Percentiles rank a stretch among this genome's conserved stretches.
Evolutionary conservation across 78 protist genomes (phyloP).

Genomic region (Goniomonas avonlea): DNA sequence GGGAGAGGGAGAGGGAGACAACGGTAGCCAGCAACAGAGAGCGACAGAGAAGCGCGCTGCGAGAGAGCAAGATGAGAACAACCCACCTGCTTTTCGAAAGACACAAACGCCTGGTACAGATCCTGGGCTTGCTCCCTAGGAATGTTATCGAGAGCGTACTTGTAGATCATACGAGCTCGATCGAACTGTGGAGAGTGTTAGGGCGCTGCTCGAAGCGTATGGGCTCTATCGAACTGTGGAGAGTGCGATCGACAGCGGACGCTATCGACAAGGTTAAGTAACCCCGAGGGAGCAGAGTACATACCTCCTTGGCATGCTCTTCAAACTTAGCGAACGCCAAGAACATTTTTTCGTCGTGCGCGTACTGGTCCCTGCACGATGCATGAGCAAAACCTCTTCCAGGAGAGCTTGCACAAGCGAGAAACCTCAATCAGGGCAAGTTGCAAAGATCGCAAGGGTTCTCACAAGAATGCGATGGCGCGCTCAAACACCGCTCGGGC

Average conservation of each 20-base stretch:
- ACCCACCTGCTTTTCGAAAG: conserved; percentile 84
- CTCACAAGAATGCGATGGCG: conserved; percentile 46
- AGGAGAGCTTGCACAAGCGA: too few species aligned
- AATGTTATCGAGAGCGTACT: conserved; percentile 31
- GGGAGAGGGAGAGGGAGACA: background rate
- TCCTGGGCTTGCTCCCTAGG: conserved; percentile 63
- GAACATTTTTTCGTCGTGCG: conserved; percentile 54
- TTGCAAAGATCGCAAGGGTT: too few species aligned
- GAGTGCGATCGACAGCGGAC: background rate
- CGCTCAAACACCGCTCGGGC: conserved; percentile 65
- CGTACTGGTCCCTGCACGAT: background rate
- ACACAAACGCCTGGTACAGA: conserved; percentile 54
- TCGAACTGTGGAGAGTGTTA: too few species aligned
- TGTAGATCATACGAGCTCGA: conserved; percentile 18
- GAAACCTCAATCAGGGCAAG: too few species aligned
- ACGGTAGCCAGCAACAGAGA: background rate
- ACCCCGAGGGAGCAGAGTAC: conserved; percentile 41
- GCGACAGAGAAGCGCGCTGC: background rate
- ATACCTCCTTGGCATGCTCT: conserved; percentile 60
- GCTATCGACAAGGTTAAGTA: background rate
- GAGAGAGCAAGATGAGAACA: background rate
- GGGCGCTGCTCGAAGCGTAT: too few species aligned
- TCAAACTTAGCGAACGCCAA: conserved; percentile 88
- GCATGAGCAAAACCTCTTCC: too few species aligned
- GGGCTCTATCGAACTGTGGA: too few species aligned